Evolutionary conservation across 2,329 filamentous ascomycete species (phyloP).

Genomic region (Colletotrichum tofieldiae): DNA sequence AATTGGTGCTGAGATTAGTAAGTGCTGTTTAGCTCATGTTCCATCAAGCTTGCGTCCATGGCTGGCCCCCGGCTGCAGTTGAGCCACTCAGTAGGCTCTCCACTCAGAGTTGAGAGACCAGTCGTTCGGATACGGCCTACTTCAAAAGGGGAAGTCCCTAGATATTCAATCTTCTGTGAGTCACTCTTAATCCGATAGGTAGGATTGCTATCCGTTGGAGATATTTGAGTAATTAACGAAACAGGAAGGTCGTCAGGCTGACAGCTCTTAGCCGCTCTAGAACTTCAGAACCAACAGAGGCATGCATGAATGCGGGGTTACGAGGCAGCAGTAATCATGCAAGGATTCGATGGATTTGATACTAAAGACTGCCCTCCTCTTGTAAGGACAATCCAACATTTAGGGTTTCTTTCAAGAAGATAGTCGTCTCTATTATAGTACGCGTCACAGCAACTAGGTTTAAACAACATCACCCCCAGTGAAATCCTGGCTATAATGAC

Average conservation of each 20-base stretch:
- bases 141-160: neutral
- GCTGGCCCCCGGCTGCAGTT: neutral
- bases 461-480: neutral
- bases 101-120: neutral
- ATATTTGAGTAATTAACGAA: neutral
- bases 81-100: no score
- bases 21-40: neutral
- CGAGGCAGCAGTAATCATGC: neutral
- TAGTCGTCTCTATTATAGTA: neutral
- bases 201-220: neutral
- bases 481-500: neutral
- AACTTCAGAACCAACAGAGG: neutral
- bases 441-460: neutral
- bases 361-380: no score
- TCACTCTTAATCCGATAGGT: neutral
- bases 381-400: neutral
- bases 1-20: neutral
- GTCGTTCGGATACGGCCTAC: neutral
- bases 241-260: neutral
- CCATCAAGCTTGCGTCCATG: neutral
- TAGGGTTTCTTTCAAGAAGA: neutral
- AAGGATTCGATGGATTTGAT: neutral
- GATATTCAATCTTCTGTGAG: neutral
- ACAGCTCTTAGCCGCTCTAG: neutral
- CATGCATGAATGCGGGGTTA: neutral